phyloP scores from a whole-genome alignment of 176 grass and related monocot species.

The Avena sativa region DNA sequence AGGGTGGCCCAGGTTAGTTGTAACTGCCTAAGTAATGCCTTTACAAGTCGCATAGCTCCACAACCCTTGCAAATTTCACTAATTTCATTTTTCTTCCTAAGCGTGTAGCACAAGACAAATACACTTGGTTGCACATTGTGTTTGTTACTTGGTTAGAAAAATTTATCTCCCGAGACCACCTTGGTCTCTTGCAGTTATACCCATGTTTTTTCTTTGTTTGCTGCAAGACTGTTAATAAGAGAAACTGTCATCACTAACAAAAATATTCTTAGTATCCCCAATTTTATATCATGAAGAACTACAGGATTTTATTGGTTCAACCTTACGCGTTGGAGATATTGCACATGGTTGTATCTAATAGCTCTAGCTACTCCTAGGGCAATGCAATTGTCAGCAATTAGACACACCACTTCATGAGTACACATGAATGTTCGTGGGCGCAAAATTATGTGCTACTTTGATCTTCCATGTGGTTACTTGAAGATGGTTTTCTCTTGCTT shows the following conservation, averaged over 20 bases:
- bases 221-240: background rate
- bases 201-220: conserved; percentile 18
- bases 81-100: background rate
- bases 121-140: conserved; percentile 7
- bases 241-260: conserved; percentile 10
- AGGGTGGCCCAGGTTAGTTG: conserved; percentile 51
- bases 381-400: background rate
- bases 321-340: background rate
- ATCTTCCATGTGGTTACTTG: conserved; percentile 15
- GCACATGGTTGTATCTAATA: background rate
- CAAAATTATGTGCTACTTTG: background rate
- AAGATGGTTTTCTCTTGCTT: conserved; percentile 19
- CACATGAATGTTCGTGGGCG: background rate
- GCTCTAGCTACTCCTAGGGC: background rate
- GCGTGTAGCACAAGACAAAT: background rate
- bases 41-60: background rate
- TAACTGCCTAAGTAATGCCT: background rate
- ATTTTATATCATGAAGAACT: conserved; percentile 32
- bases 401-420: background rate
- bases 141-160: background rate
- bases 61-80: background rate
- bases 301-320: background rate
- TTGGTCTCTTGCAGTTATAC: conserved; percentile 15
- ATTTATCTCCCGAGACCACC: background rate
- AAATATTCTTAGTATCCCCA: background rate